phyloP scores from a whole-genome alignment of 495 filamentous ascomycete species.

The Neurospora sp. region DNA sequence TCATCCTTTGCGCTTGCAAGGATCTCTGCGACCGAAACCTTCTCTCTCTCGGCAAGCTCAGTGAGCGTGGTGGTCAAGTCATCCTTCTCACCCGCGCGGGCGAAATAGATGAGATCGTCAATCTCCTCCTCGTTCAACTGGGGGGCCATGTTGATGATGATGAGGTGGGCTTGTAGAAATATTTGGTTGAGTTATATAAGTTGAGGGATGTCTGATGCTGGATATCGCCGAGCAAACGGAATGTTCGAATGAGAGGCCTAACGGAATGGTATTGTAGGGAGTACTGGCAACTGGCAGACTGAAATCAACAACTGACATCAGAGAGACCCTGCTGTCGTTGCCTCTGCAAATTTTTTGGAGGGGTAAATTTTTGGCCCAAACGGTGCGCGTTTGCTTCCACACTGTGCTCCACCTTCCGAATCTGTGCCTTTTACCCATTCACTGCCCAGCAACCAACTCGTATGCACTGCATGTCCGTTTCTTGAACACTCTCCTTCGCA shows the following conservation, averaged over 20 bases:
- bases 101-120: conserved; percentile 79
- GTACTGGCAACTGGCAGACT: not conserved
- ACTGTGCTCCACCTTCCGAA: conserved; percentile 5
- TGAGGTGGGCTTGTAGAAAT: not conserved
- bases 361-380: not conserved
- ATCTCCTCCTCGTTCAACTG: conserved; percentile 63
- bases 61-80: conserved; percentile 55
- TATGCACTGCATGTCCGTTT: not conserved
- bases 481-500: not conserved
- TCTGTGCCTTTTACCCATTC: not conserved
- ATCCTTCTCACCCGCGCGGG: conserved; percentile 62
- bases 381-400: not conserved
- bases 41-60: conserved; percentile 46
- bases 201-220: not conserved
- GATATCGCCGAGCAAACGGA: not conserved
- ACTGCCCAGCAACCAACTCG: not conserved
- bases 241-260: not conserved
- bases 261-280: not conserved
- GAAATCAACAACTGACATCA: not conserved
- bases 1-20: conserved; percentile 58
- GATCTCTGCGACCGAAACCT: conserved; percentile 42
- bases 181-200: not conserved
- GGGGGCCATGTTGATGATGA: conserved; percentile 28
- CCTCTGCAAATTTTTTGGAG: conserved; percentile 11
- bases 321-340: not conserved